phyloP scores from a whole-genome alignment of 441 rosid genomes.

The Syzygium syzygioides region DNA sequence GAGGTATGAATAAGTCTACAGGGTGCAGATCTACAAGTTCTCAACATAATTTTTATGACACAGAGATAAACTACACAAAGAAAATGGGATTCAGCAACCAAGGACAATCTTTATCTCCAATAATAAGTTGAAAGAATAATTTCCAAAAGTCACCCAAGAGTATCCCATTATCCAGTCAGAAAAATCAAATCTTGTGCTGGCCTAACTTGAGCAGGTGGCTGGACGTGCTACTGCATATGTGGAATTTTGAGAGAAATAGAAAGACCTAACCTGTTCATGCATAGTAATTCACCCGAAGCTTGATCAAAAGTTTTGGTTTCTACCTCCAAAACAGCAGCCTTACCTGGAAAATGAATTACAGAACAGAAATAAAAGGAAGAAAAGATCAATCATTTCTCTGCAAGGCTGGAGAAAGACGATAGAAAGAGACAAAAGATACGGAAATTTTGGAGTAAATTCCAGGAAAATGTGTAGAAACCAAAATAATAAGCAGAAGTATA shows the following conservation, averaged over 20 bases:
- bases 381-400: background rate
- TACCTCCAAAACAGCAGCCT: slow-evolving; percentile 79
- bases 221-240: background rate
- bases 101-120: background rate
- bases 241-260: background rate
- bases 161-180: background rate
- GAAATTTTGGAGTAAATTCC: background rate
- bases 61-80: background rate
- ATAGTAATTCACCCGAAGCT: slow-evolving; percentile 66
- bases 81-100: background rate
- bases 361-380: background rate
- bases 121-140: background rate
- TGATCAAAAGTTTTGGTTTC: slow-evolving; percentile 72
- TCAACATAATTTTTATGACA: background rate
- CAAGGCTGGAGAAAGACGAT: background rate
- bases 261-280: slow-evolving; percentile 66
- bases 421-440: background rate
- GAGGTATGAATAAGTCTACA: background rate
- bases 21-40: background rate
- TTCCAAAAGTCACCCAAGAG: background rate
- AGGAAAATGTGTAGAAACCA: background rate
- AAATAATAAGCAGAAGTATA: background rate
- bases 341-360: slow-evolving; percentile 41
- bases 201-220: background rate
- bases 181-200: background rate